These are phyloP conservation scores for Paradendryphiella salina DNA, from an alignment of 2,329 filamentous ascomycete genomes.

Conservation along the genomic window DNA sequence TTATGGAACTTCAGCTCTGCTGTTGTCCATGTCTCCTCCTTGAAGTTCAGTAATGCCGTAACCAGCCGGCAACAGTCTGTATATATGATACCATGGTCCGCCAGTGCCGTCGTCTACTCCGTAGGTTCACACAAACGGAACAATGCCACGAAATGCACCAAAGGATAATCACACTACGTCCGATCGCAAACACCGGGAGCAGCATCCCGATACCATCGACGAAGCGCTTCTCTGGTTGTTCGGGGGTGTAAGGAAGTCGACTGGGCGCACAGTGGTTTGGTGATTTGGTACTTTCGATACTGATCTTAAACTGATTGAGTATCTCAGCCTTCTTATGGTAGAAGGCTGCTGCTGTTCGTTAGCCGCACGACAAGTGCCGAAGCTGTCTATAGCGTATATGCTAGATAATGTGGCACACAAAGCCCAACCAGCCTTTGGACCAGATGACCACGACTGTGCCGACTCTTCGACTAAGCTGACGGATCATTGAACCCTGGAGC, in stretches of 20 bases:
- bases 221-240: slow-evolving; percentile 31
- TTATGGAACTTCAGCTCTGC: slow-evolving; percentile 9
- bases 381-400: slow-evolving; percentile 14
- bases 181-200: slow-evolving; percentile 28
- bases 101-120: slow-evolving; percentile 32
- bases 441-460: background rate
- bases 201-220: slow-evolving; percentile 35
- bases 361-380: background rate
- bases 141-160: slow-evolving; percentile 26
- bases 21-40: slow-evolving; percentile 11
- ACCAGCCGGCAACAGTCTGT: slow-evolving; percentile 24
- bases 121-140: slow-evolving; percentile 33
- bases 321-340: slow-evolving; percentile 21
- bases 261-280: slow-evolving; percentile 4
- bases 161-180: slow-evolving; percentile 18
- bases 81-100: slow-evolving; percentile 34
- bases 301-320: slow-evolving; percentile 13
- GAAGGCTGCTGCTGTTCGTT: slow-evolving; percentile 14
- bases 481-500: background rate
- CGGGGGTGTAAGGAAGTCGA: slow-evolving; percentile 23
- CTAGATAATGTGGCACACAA: slow-evolving; percentile 16
- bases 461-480: slow-evolving; percentile 1
- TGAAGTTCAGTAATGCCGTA: slow-evolving; percentile 20
- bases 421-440: slow-evolving; percentile 1
- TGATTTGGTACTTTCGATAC: background rate